Evolutionary conservation across 805 yeast species (phyloP), one percentile per base, ranked within the genome.

Genomic region (Tetrapisispora fleetii): DNA sequence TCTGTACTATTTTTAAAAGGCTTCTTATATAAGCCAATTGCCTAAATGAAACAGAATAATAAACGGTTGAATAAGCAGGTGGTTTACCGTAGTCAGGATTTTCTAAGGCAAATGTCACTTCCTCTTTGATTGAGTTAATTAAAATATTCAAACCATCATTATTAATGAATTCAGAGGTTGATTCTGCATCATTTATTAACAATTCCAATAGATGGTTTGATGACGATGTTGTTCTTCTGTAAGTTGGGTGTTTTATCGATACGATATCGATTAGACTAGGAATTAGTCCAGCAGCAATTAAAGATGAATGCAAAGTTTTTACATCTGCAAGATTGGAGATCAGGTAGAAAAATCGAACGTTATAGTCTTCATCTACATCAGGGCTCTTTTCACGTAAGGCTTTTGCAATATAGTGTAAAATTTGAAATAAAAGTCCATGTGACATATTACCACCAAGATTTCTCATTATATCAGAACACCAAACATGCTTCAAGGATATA

Each of bases 381-480:
- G 54, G 50, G 51, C 66, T 72, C 1, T 76, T 73, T 10, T 69
- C 67, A 43, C 70, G 64, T 35, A 80, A 54, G 39, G 73, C 67
- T 49, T 79, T 78, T 48, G 78, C 70, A n/a, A 87, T 77, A 40
- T 72, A 72, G 49, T 90, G 76, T 28, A 89, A 62, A 30, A 82
- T 76, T 58, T 85, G 89, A 67, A 84, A 85, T 37, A 90, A 59
- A 13, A 80, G 67, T 1, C 97, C 97, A 64, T 90, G 96, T 51
- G 81, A 80, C 37, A 90, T 88, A 61, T 87, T 87, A 10, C 93
- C 96, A 19, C 93, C 87, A 53, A 89, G 64, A 13, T 85, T 80
- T 50, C 88, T 74, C 47, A 89, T 72, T 21, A 90, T 73, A 54
- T 89, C 96, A 45, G 82, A 73, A 17, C 90, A 82, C 78, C 89